Base-by-base conservation (phyloP, 208 protist species). In the Endotrypanum monterogeii region DNA sequence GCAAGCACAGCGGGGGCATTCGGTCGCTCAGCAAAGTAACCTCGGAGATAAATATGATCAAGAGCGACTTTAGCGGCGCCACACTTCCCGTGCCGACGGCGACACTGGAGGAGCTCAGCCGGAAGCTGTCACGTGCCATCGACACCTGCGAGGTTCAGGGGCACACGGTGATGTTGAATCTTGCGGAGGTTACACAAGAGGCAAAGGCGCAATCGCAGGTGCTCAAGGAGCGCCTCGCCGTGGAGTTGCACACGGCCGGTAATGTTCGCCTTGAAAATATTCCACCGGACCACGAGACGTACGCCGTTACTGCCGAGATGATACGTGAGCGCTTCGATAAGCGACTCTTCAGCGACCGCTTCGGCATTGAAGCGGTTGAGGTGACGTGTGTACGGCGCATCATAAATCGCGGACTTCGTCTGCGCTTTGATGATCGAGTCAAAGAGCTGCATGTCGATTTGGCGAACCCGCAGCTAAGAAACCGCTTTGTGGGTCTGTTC, bases 241-340 rank as follows among this genome's bases (percentile, higher is more conserved):
- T 97, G 62, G 96, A 98, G 77, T 79, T 98, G 12, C 70, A 96
- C 67, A 96, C 94, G 3, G 95, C 92, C 63, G 96, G 96, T 35
- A 98, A 97, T 71, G 87, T 98, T 30, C 86, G 93, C 8, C 74
- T 98, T 2, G 96, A 98, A 67, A 88, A 94, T 52, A 81, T 93
- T 23, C 39, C 25, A 35, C 51, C 79, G 14, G 63, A 74, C 16
- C 75, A 82, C n/a, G 93, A 96, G 54, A 79, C 85, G 84, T 96
- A 82, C 83, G 68, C 78, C 0, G 89, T 74, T 18, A 93, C 89
- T 12, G 82, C 76, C 20, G 90, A 94, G 35, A 74, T 97, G 14
- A 18, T 98, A 1, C 57, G 79, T 20, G 76, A 67, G 18, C 91
- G 93, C 58, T 98, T 98, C 79, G 82, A 89, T 66, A 44, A 52